Evolutionary conservation across 306 rosid genomes (phyloP).

Genomic region (Dryas octopetala): DNA sequence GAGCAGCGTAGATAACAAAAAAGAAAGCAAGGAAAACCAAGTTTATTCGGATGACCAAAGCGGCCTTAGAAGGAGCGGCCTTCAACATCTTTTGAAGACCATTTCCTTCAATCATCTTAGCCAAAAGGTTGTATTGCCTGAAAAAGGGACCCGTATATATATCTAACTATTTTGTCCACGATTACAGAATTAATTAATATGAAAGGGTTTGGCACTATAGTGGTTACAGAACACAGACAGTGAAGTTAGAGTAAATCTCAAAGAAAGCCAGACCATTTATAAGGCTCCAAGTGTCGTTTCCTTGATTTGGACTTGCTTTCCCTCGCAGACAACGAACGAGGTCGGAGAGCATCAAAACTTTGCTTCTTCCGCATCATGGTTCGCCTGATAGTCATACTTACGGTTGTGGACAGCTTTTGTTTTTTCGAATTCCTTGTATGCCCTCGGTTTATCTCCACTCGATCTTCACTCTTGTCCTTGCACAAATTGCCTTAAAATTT

Average conservation of each 20-base stretch:
- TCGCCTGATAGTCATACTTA: conserved; percentile 3
- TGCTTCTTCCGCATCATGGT: neutral
- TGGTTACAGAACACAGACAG: conserved; percentile 48
- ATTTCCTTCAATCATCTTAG: conserved; percentile 40
- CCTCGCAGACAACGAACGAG: conserved; percentile 23
- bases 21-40: conserved; percentile 62
- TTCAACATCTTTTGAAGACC: conserved; percentile 55
- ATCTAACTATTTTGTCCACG: conserved; percentile 14
- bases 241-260: conserved; percentile 41
- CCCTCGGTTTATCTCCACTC: conserved; percentile 10
- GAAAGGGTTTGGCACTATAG: conserved; percentile 8
- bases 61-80: conserved; percentile 69
- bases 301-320: conserved; percentile 28
- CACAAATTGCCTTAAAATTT: too few relatives aligned
- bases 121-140: conserved; percentile 17
- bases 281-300: conserved; percentile 51
- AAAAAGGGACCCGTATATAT: conserved; percentile 27
- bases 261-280: conserved; percentile 41
- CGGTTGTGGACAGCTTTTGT: neutral
- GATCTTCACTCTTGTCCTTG: too few relatives aligned
- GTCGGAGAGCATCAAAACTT: neutral
- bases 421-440: conserved; percentile 19
- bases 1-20: conserved; percentile 51
- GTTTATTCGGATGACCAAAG: conserved; percentile 69
- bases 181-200: neutral